These are phyloP conservation scores for Peronospora farinosa DNA, from an alignment of 352 stramenopile species.

Conservation along the genomic window DNA sequence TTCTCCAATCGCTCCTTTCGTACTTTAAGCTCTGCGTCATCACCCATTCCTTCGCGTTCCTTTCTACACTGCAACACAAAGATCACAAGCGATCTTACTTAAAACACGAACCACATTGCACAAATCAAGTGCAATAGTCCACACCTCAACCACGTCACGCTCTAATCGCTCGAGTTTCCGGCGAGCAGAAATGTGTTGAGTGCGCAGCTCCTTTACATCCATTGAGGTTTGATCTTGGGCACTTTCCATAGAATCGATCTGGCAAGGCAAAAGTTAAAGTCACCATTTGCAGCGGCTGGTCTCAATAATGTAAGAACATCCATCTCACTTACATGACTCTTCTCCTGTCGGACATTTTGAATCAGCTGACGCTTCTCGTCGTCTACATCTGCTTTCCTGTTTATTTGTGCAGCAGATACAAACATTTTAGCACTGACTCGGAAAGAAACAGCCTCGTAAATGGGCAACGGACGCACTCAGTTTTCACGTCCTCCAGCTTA, in stretches of 20 bases:
- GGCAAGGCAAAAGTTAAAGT: not conserved
- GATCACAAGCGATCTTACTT: not conserved
- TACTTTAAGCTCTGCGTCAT: slow-evolving; percentile 44
- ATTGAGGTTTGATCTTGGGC: slow-evolving; percentile 62
- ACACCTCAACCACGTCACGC: slow-evolving; percentile 47
- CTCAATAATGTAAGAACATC: not conserved
- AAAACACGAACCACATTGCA: not conserved
- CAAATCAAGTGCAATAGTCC: not conserved
- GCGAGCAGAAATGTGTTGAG: slow-evolving; percentile 59
- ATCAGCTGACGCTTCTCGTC: slow-evolving; percentile 43
- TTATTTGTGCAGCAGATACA: not conserved
- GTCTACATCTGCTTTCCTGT: slow-evolving; percentile 51
- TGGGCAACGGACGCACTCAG: slow-evolving; percentile 54
- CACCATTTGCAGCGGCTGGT: not conserved
- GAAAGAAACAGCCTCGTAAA: not conserved
- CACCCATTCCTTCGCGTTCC: slow-evolving; percentile 43
- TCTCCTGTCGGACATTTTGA: slow-evolving; percentile 63
- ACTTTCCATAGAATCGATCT: slow-evolving; percentile 65
- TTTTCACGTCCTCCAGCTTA: slow-evolving; percentile 54
- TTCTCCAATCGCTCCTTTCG: slow-evolving; percentile 60
- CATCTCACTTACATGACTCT: slow-evolving; percentile 33
- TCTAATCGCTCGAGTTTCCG: slow-evolving; percentile 67
- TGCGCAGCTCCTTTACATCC: slow-evolving; percentile 62
- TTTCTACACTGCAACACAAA: slow-evolving; percentile 44
- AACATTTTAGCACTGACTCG: not conserved